These are phyloP conservation scores for Gastrolobium bilobum DNA, from an alignment of 306 rosid genomes.

Conservation along the genomic window DNA sequence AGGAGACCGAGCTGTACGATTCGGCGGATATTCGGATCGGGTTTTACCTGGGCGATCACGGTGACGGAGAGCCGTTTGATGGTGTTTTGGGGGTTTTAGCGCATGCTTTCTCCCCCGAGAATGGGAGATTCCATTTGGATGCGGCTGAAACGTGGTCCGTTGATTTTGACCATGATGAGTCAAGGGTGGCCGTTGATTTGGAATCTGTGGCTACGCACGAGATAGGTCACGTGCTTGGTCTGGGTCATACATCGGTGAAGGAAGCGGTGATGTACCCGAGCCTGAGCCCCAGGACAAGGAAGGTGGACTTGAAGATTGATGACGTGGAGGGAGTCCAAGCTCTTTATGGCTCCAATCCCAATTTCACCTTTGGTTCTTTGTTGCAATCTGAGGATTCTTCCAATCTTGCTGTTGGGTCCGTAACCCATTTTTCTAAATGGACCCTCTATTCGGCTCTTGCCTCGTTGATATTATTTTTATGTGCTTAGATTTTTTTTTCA, in stretches of 20 bases:
- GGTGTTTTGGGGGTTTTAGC: constrained; percentile 89
- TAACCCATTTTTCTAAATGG: constrained; percentile 43
- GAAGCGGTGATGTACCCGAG: constrained; percentile 96
- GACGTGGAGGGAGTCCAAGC: constrained; percentile 94
- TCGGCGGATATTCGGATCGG: constrained; percentile 83
- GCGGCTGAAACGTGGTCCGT: constrained; percentile 89
- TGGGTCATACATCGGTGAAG: constrained; percentile 79
- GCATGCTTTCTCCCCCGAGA: constrained; percentile 91
- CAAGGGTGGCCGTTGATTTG: constrained; percentile 88
- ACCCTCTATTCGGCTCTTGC: constrained; percentile 40
- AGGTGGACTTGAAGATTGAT: constrained; percentile 76
- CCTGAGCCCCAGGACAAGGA: constrained; percentile 76
- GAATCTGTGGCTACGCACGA: constrained; percentile 98
- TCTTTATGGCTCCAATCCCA: constrained; percentile 88
- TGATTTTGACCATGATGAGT: constrained; percentile 64
- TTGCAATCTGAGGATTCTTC: constrained; percentile 63
- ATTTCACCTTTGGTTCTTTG: constrained; percentile 66
- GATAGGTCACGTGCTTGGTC: constrained; percentile 94
- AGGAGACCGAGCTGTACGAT: constrained; percentile 53
- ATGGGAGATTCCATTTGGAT: constrained; percentile 91
- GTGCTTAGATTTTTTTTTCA: background rate
- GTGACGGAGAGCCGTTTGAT: constrained; percentile 93
- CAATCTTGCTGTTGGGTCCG: constrained; percentile 51
- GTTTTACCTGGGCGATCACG: constrained; percentile 82
- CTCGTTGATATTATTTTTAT: constrained; percentile 42